Evolutionary conservation across 345 rosid species (phyloP).

Genomic region (Sonneratia caseolaris): DNA sequence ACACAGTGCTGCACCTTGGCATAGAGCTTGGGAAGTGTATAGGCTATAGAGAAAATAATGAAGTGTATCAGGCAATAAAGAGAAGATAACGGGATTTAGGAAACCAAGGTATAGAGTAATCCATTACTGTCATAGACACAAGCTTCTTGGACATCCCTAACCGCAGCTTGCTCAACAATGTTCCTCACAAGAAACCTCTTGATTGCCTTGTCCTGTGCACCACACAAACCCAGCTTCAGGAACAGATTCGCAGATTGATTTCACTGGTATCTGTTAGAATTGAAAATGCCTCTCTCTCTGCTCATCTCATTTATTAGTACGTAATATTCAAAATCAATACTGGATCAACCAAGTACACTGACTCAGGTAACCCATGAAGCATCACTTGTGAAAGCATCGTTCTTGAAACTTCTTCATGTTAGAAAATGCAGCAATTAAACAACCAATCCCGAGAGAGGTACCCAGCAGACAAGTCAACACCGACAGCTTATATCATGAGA

Average conservation of each 20-base stretch:
- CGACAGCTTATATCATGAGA: neutral
- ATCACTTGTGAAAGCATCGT: neutral
- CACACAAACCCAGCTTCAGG: neutral
- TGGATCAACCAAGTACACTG: too few relatives aligned
- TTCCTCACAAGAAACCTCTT: conserved; percentile 89
- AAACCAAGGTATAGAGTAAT: neutral
- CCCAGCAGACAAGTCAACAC: neutral
- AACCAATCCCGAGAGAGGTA: neutral
- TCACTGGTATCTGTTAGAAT: neutral
- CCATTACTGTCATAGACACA: conserved; percentile 62
- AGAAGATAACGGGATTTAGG: neutral
- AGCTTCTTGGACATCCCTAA: conserved; percentile 84
- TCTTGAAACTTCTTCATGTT: neutral
- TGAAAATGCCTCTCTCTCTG: neutral
- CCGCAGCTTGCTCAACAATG: conserved; percentile 91
- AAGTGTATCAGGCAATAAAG: neutral
- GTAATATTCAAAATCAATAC: too few relatives aligned
- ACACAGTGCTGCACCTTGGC: conserved; percentile 92
- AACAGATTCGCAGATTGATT: too few relatives aligned
- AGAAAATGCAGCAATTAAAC: neutral
- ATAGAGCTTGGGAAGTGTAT: conserved; percentile 70
- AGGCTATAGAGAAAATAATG: conserved; percentile 23
- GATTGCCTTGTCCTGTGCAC: conserved; percentile 60
- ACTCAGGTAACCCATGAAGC: too few relatives aligned
- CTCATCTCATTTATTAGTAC: neutral